Evolutionary conservation across 495 filamentous ascomycete genomes (phyloP).

Genomic region (Daldinia childiae): DNA sequence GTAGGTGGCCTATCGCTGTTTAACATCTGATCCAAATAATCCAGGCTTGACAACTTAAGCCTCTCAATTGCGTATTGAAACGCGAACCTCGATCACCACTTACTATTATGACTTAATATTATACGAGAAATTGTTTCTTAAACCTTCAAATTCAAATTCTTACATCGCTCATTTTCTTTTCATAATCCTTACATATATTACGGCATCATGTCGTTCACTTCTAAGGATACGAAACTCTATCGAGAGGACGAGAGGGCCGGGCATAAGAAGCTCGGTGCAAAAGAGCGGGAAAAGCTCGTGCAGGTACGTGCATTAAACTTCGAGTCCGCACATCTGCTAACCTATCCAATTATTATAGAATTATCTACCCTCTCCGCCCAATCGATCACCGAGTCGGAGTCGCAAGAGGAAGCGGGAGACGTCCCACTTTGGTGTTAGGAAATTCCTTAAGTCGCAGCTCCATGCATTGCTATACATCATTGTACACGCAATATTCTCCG

Average conservation of each 20-base stretch:
- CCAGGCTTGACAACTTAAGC: constrained; percentile 17
- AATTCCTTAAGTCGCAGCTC: constrained; percentile 71
- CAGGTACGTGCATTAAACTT: constrained; percentile 51
- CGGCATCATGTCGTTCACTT: constrained; percentile 61
- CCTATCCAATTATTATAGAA: constrained; percentile 52
- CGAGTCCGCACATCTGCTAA: constrained; percentile 27
- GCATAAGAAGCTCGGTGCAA: constrained; percentile 66
- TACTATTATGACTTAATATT: constrained; percentile 8
- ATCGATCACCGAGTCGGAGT: constrained; percentile 43
- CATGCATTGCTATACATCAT: constrained; percentile 74
- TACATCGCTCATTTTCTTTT: not conserved
- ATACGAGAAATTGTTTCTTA: constrained; percentile 26
- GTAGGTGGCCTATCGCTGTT: constrained; percentile 27
- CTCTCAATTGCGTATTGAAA: constrained; percentile 31
- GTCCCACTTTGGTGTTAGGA: constrained; percentile 66
- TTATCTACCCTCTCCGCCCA: constrained; percentile 74
- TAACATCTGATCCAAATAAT: constrained; percentile 28
- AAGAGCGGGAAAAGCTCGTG: constrained; percentile 76
- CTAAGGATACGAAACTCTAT: constrained; percentile 66
- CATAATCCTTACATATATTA: constrained; percentile 1
- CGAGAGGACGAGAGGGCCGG: constrained; percentile 68
- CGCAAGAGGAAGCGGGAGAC: constrained; percentile 44
- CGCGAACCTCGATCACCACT: constrained; percentile 10
- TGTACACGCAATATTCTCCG: constrained; percentile 82
- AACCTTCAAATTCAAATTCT: constrained; percentile 10